Percentiles rank a stretch among this genome's conserved stretches.
Evolutionary conservation across 73 alveolate genomes (phyloP).

Genomic region (Tetrahymena thermophila): DNA sequence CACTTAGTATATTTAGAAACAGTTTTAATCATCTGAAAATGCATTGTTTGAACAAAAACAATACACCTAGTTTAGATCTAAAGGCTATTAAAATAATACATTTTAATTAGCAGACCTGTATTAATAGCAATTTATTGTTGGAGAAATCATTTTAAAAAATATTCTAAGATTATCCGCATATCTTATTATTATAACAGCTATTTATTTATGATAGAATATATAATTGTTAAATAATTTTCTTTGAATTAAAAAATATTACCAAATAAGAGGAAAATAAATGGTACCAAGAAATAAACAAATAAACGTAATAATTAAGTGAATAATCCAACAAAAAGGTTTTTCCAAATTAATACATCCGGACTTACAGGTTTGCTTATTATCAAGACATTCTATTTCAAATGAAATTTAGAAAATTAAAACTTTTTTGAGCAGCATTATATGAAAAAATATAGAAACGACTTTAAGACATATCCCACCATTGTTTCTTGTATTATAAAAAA

Average conservation of each 20-base stretch:
- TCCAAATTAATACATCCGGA: background rate
- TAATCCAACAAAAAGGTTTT: background rate
- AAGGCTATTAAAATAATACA: background rate
- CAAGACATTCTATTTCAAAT: background rate
- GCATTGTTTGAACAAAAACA: background rate
- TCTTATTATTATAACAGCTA: background rate
- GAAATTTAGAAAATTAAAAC: background rate
- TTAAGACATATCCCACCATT: background rate
- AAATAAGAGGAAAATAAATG: background rate
- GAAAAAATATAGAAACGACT: background rate
- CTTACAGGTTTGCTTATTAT: background rate
- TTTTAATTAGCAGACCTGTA: background rate
- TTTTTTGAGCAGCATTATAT: background rate
- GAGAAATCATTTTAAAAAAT: background rate
- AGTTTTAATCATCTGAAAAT: background rate
- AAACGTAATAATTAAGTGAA: background rate
- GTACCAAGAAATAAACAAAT: background rate
- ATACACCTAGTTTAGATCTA: background rate
- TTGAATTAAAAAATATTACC: background rate
- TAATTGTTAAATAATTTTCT: no score
- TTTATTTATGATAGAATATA: background rate
- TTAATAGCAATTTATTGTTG: background rate
- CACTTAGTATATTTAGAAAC: background rate
- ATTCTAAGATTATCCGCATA: background rate
- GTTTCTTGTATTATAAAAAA: background rate